Base-by-base conservation (phyloP, 345 rosid species). In the Syzygium grande region DNA sequence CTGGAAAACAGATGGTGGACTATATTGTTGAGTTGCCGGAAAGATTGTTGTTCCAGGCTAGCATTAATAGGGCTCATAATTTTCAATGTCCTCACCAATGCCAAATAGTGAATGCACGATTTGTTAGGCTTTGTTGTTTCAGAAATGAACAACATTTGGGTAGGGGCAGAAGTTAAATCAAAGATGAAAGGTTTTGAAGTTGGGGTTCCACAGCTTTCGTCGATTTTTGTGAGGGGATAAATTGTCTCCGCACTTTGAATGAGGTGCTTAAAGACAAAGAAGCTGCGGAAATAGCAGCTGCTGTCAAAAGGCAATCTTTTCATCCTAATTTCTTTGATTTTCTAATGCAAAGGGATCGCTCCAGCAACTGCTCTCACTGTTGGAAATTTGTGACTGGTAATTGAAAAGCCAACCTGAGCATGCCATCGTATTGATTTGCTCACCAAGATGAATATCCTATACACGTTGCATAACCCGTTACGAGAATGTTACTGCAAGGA, bases 201-300 rank as follows among this genome's bases (percentile, higher is more conserved):
- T 61, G 0, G 34, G 1, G 38, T n/a, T 13, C 1, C 0, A 2
- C 34, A 6, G 38, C 34, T n/a, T 61, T 11, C 1, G 34, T 61
- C 1, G 73, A 61, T n/a, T 61, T 12, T n/a, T 61, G 34, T 0
- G 3, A 61, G 29, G 73, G 68, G 6, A 1, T 27, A n/a, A 3
- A 61, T 61, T n/a, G 73, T 61, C 38, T 61, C 73, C 38, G 6
- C 34, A 61, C 34, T n/a, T 16, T n/a, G 73, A 61, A 61, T 13
- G 38, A 2, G 17, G 1, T 3, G 73, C 73, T n/a, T 17, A 61
- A 61, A 61, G 19, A 4, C 34, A 61, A n/a, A 61, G 77, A 63
- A 13, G 4, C 17, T 0, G 9, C 13, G 41, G 10, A 61, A 61
- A n/a, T 61, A 13, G 34, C 34, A 6, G 73, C 38, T n/a, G 34